These are phyloP conservation scores for Fusarium coffeatum DNA, from an alignment of 2,329 filamentous ascomycete genomes.

Conservation along the genomic window DNA sequence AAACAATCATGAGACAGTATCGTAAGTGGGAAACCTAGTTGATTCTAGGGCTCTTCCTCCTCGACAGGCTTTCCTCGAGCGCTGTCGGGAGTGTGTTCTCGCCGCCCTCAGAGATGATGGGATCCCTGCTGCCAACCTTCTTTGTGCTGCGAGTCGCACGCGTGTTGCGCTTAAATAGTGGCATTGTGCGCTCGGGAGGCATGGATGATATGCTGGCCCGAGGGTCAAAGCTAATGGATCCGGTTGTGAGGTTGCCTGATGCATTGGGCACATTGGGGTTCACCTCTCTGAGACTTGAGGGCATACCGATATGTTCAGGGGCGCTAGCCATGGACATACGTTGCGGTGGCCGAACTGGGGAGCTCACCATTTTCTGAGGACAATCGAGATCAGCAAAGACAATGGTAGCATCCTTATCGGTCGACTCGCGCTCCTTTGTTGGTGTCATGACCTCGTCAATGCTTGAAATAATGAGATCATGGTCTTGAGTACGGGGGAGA, in stretches of 20 bases:
- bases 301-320: constrained; percentile 46
- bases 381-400: constrained; percentile 57
- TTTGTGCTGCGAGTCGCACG: constrained; percentile 52
- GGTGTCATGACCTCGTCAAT: constrained; percentile 50
- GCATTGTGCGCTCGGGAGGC: constrained; percentile 58
- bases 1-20: constrained; percentile 2
- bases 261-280: constrained; percentile 65
- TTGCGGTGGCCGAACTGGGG: constrained; percentile 48
- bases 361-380: constrained; percentile 43
- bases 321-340: constrained; percentile 46
- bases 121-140: constrained; percentile 41
- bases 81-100: constrained; percentile 63
- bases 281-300: constrained; percentile 65
- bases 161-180: constrained; percentile 61
- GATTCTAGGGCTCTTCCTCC: constrained; percentile 67
- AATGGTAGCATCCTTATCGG: constrained; percentile 53
- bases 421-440: constrained; percentile 39
- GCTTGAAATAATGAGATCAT: constrained; percentile 58
- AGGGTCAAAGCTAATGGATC: constrained; percentile 56
- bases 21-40: constrained; percentile 44
- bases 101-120: constrained; percentile 57
- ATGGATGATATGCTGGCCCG: constrained; percentile 57
- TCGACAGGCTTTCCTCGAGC: constrained; percentile 59
- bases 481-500: constrained; percentile 77
- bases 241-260: constrained; percentile 55